Conservation (phyloP, 768 basidiomycete genomes). For the Calvatia gigantea region DNA sequence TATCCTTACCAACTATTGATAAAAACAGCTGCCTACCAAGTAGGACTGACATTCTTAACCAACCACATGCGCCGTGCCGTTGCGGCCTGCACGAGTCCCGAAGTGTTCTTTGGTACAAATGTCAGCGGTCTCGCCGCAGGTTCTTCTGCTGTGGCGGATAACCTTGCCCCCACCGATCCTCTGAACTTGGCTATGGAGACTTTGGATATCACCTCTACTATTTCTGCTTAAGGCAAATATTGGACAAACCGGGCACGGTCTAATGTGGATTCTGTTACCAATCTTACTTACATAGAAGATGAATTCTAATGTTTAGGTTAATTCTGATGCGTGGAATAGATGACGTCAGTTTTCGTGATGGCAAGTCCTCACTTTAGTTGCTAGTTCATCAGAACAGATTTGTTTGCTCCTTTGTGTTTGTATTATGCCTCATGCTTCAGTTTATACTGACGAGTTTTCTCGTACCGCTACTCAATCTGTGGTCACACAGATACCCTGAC, state of each 20-base stretch:
- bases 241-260: background rate
- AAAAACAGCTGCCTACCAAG: slow-evolving; percentile 83
- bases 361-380: no score
- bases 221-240: background rate
- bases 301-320: background rate
- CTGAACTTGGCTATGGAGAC: slow-evolving; percentile 64
- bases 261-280: background rate
- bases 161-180: slow-evolving; percentile 46
- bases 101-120: slow-evolving; percentile 74
- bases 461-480: slow-evolving; percentile 35
- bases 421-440: slow-evolving; percentile 47
- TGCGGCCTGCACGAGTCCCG: slow-evolving; percentile 90
- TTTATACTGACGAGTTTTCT: slow-evolving; percentile 45
- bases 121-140: slow-evolving; percentile 27
- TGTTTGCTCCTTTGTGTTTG: background rate
- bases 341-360: slow-evolving; percentile 7
- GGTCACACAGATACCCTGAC: slow-evolving; percentile 8
- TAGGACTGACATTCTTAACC: slow-evolving; percentile 92
- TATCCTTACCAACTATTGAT: slow-evolving; percentile 6
- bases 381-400: background rate
- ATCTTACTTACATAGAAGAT: background rate
- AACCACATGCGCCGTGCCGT: slow-evolving; percentile 95
- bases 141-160: slow-evolving; percentile 33
- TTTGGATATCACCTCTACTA: slow-evolving; percentile 29
- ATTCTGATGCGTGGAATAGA: background rate